Evolutionary conservation across 306 rosid genomes (phyloP).

Genomic region (Astragalus membranaceus): DNA sequence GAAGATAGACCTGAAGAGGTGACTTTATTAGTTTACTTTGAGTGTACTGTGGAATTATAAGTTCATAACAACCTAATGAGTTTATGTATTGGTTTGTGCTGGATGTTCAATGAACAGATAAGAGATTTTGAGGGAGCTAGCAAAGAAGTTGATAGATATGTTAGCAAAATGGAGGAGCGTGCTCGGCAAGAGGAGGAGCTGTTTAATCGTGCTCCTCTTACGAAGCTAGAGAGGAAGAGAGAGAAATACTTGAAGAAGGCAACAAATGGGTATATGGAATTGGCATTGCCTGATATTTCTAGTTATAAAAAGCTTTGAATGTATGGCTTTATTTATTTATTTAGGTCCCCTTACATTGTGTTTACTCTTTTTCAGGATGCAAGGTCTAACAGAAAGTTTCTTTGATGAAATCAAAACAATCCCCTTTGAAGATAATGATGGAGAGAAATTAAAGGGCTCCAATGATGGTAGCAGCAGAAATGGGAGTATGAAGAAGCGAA

Average conservation of each 20-base stretch:
- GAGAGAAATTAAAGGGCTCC: slow-evolving; percentile 32
- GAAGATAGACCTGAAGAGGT: slow-evolving; percentile 93
- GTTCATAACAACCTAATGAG: neutral
- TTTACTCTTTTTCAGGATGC: slow-evolving; percentile 49
- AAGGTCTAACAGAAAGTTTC: slow-evolving; percentile 71
- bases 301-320: neutral
- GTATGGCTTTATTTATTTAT: neutral
- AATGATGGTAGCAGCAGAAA: slow-evolving; percentile 35
- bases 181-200: slow-evolving; percentile 70
- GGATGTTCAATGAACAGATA: slow-evolving; percentile 37
- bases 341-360: neutral
- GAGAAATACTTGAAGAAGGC: slow-evolving; percentile 66
- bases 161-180: slow-evolving; percentile 62
- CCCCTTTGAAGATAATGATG: slow-evolving; percentile 49
- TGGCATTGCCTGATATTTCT: neutral
- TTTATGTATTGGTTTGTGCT: slow-evolving; percentile 13
- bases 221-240: slow-evolving; percentile 67
- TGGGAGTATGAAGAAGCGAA: slow-evolving; percentile 51
- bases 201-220: slow-evolving; percentile 69
- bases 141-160: slow-evolving; percentile 47
- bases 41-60: neutral
- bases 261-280: slow-evolving; percentile 61
- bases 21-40: slow-evolving; percentile 17
- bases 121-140: slow-evolving; percentile 64
- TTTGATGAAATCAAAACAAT: slow-evolving; percentile 67